Evolutionary conservation across 768 basidiomycete species (phyloP), one percentile per base, ranked within the genome.

Genomic region (Daedalea quercina): DNA sequence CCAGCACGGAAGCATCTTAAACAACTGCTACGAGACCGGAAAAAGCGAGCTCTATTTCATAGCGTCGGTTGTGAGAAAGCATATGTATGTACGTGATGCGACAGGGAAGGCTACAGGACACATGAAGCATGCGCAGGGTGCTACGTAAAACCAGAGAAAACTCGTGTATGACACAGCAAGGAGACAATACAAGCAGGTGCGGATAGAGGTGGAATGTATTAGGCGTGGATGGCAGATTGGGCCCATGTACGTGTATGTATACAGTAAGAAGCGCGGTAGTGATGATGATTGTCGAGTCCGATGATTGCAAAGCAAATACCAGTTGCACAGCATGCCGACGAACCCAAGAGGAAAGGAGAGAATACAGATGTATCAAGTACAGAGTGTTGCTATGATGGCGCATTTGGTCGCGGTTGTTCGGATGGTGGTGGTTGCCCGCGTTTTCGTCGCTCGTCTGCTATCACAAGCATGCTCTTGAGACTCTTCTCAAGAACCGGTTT

Each of bases 401-500:
- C 17, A 20, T 11, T 31, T 19, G 19, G 49, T 31, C 37, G 35
- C 26, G 33, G 51, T 42, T 52, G 45, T 41, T 57, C 51, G 11
- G 53, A 25, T 13, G 33, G 19, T 44, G 52, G 35, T n/a, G 52
- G 37, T n/a, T 50, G 7, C 17, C 49, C 28, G n/a, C 56, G 54
- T 59, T 54, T 60, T 46, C 74, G 67, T 26, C 74, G 73, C 55
- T 73, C 75, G 33, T 70, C 69, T 2, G 75, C 76, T 47, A 73
- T 67, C 44, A 47, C 64, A 51, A 78, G 62, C 70, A 77, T 73
- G 20, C 61, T 63, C 56, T 68, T 69, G 20, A 78, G 56, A 56
- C 70, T 75, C 48, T 73, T 76, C 68, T 89, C 86, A 22, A 77
- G 68, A 1, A 90, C 89, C 0, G 90, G 89, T 68, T 91, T 91